Conservation (phyloP, 139 green algal species). For the Penium margaritaceum region DNA sequence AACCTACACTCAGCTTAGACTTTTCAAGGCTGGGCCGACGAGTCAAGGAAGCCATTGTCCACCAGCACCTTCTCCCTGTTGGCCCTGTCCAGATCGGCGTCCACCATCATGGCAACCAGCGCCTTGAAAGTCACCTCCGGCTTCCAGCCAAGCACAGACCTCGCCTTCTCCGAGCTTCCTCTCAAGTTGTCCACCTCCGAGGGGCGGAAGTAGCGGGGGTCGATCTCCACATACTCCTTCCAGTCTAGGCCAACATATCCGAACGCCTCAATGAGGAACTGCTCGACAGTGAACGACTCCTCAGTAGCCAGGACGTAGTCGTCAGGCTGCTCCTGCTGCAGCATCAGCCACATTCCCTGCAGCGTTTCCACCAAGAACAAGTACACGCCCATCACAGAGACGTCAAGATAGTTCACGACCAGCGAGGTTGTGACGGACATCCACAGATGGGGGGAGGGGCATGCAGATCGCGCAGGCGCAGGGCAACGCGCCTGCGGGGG, state of each 20-base stretch:
- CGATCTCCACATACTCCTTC: slow-evolving; percentile 44
- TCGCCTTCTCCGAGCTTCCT: slow-evolving; percentile 58
- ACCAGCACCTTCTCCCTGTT: slow-evolving; percentile 37
- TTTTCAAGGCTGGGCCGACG: not conserved
- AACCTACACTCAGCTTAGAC: no score
- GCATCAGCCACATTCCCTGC: slow-evolving; percentile 65
- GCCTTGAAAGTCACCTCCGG: slow-evolving; percentile 50
- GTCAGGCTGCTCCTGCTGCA: slow-evolving; percentile 62
- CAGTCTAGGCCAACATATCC: slow-evolving; percentile 38
- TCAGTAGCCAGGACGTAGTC: slow-evolving; percentile 68
- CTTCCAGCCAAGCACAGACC: slow-evolving; percentile 56
- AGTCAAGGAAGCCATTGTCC: slow-evolving; percentile 26
- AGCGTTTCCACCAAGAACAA: slow-evolving; percentile 1
- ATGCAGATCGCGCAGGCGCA: not conserved
- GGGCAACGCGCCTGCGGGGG: no score
- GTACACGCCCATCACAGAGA: not conserved
- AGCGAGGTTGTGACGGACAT: no score
- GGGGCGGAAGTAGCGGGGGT: slow-evolving; percentile 63
- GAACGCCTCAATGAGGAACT: slow-evolving; percentile 36
- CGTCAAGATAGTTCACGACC: not conserved
- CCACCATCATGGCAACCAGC: slow-evolving; percentile 68
- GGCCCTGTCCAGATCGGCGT: slow-evolving; percentile 53
- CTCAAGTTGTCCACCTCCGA: slow-evolving; percentile 66
- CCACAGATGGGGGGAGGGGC: no score
- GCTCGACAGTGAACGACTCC: slow-evolving; percentile 32